phyloP scores from a whole-genome alignment of 352 stramenopile species.

The Phytophthora crassamura region DNA sequence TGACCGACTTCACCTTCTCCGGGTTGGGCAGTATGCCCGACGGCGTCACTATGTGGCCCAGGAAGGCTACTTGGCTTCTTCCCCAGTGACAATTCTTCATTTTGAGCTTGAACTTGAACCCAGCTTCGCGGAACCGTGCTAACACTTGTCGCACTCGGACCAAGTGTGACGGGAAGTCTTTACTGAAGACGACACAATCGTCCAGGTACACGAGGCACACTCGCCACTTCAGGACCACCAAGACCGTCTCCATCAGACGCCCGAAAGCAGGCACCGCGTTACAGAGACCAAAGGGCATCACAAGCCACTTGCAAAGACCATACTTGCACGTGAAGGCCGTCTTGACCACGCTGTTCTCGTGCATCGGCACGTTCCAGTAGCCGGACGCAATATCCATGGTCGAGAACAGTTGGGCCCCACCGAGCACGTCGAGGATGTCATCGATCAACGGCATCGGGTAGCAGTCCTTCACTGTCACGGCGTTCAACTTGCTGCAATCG shows the following conservation, averaged over 20 bases:
- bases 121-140: neutral
- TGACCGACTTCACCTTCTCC: neutral
- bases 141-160: neutral
- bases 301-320: conserved; percentile 1
- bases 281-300: conserved; percentile 12
- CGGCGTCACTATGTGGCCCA: conserved; percentile 5
- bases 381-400: too few species aligned
- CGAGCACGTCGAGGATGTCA: too few species aligned
- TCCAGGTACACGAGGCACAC: conserved; percentile 2
- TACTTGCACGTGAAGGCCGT: neutral
- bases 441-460: too few species aligned
- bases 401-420: too few species aligned
- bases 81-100: conserved; percentile 15
- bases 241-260: conserved; percentile 3
- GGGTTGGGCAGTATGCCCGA: conserved; percentile 5
- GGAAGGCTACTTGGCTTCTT: conserved; percentile 6
- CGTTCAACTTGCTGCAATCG: too few species aligned
- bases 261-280: conserved; percentile 2
- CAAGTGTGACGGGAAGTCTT: conserved; percentile 4
- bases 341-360: too few species aligned
- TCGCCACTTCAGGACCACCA: conserved; percentile 12
- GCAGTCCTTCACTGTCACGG: too few species aligned
- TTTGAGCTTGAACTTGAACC: conserved; percentile 16
- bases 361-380: too few species aligned
- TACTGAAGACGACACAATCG: conserved; percentile 9